These are phyloP conservation scores for Eucalyptus marginata DNA, from an alignment of 345 rosid genomes.

Conservation along the genomic window DNA sequence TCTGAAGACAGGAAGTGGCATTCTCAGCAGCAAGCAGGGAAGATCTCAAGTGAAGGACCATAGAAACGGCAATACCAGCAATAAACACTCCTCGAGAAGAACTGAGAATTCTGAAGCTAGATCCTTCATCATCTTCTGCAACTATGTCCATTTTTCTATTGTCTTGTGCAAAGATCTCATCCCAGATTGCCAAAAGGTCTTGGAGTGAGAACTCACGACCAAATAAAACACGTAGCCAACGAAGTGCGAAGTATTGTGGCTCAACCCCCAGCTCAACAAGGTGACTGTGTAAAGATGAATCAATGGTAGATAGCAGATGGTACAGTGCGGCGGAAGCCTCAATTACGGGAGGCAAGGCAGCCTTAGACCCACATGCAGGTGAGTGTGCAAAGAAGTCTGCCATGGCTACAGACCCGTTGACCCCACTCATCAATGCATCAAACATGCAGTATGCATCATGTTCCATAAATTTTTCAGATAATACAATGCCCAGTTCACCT, in stretches of 20 bases:
- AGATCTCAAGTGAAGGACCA: slow-evolving; percentile 77
- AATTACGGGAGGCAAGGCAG: slow-evolving; percentile 70
- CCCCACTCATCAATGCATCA: slow-evolving; percentile 86
- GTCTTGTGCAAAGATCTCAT: slow-evolving; percentile 77
- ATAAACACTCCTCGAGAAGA: slow-evolving; percentile 76
- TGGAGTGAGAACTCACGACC: slow-evolving; percentile 83
- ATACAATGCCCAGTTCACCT: slow-evolving; percentile 91
- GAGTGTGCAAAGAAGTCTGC: slow-evolving; percentile 69
- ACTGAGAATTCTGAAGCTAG: slow-evolving; percentile 35
- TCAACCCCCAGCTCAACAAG: slow-evolving; percentile 89
- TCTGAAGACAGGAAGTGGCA: slow-evolving; percentile 87
- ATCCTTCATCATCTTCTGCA: slow-evolving; percentile 12
- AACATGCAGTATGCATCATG: slow-evolving; percentile 98
- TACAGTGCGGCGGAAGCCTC: slow-evolving; percentile 85
- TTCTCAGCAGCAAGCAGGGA: slow-evolving; percentile 87
- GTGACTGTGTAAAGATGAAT: slow-evolving; percentile 82
- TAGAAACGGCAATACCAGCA: slow-evolving; percentile 70
- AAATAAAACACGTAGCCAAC: slow-evolving; percentile 90
- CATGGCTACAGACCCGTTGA: slow-evolving; percentile 68
- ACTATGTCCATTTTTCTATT: slow-evolving; percentile 17
- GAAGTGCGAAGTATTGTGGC: slow-evolving; percentile 94
- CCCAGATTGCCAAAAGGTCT: slow-evolving; percentile 80
- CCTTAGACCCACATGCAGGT: slow-evolving; percentile 35
- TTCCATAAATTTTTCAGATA: slow-evolving; percentile 96
- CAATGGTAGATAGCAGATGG: slow-evolving; percentile 62